Evolutionary conservation across 2,329 filamentous ascomycete genomes (phyloP).

Genomic region (Bimuria novae-zelandiae): DNA sequence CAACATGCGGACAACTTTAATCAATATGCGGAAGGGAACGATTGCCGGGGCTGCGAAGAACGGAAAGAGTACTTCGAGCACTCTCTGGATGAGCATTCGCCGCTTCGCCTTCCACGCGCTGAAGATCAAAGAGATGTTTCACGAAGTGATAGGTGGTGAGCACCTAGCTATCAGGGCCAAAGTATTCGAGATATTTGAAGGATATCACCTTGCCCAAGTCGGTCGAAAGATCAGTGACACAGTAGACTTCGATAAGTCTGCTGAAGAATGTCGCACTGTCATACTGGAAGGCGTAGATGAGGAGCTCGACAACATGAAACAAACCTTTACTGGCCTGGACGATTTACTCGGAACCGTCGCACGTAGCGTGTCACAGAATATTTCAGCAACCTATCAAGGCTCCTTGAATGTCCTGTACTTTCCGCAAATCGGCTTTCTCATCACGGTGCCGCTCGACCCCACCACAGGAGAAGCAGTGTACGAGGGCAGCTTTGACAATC

Average conservation of each 20-base stretch:
- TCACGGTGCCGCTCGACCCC: conserved; percentile 69
- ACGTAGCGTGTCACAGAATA: conserved; percentile 62
- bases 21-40: conserved; percentile 78
- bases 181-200: conserved; percentile 65
- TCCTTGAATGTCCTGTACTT: conserved; percentile 82
- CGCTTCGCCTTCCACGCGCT: conserved; percentile 73
- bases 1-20: conserved; percentile 72
- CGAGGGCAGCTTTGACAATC: conserved; percentile 62
- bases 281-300: conserved; percentile 73
- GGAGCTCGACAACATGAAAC: conserved; percentile 77
- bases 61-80: conserved; percentile 61
- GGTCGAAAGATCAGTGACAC: conserved; percentile 73
- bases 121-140: conserved; percentile 68
- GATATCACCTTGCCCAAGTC: conserved; percentile 63
- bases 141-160: conserved; percentile 60
- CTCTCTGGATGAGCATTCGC: conserved; percentile 74
- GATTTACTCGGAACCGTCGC: conserved; percentile 72
- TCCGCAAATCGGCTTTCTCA: conserved; percentile 88
- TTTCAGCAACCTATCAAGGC: conserved; percentile 62
- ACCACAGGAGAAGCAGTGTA: conserved; percentile 64
- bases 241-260: conserved; percentile 77
- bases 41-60: conserved; percentile 57
- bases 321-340: conserved; percentile 77
- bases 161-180: conserved; percentile 59
- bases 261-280: conserved; percentile 70